Conservation (phyloP, 768 basidiomycete species). For the Collybiopsis confluens region DNA sequence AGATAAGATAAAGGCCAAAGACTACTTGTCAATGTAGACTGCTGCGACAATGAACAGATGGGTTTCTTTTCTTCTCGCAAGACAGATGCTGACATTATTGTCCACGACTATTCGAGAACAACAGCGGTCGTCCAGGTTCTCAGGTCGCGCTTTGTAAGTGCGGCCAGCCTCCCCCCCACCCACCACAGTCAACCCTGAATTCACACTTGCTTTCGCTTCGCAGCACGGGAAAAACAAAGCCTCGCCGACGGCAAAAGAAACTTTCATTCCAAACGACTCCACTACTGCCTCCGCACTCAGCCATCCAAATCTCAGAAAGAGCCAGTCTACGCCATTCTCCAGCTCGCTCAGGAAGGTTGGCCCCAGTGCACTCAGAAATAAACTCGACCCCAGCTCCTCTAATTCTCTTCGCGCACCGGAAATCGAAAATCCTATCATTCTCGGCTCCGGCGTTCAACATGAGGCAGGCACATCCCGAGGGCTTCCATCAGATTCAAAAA, state of each 20-base stretch:
- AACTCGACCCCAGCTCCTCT: neutral
- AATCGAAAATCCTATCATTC: neutral
- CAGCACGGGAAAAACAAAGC: slow-evolving; percentile 49
- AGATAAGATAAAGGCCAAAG: neutral
- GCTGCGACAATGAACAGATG: slow-evolving; percentile 26
- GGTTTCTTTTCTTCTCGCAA: slow-evolving; percentile 51
- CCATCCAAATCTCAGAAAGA: slow-evolving; percentile 18
- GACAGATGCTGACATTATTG: slow-evolving; percentile 35
- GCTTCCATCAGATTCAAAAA: neutral
- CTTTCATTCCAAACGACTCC: slow-evolving; percentile 26
- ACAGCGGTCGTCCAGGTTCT: slow-evolving; percentile 51
- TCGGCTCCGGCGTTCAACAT: neutral
- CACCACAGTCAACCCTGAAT: no score
- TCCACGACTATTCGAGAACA: slow-evolving; percentile 25
- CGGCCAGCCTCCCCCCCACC: neutral
- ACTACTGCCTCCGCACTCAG: slow-evolving; percentile 31
- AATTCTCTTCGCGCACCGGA: slow-evolving; percentile 1
- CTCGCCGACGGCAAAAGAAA: slow-evolving; percentile 28
- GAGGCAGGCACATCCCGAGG: neutral
- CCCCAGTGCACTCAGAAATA: neutral
- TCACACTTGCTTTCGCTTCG: neutral
- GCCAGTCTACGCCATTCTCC: slow-evolving; percentile 13
- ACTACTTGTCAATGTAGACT: neutral
- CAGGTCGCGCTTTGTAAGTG: slow-evolving; percentile 57
- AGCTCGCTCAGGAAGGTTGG: neutral